Base-by-base conservation (phyloP, 2,329 filamentous ascomycete species). In the Lasiodiplodia gonubiensis region DNA sequence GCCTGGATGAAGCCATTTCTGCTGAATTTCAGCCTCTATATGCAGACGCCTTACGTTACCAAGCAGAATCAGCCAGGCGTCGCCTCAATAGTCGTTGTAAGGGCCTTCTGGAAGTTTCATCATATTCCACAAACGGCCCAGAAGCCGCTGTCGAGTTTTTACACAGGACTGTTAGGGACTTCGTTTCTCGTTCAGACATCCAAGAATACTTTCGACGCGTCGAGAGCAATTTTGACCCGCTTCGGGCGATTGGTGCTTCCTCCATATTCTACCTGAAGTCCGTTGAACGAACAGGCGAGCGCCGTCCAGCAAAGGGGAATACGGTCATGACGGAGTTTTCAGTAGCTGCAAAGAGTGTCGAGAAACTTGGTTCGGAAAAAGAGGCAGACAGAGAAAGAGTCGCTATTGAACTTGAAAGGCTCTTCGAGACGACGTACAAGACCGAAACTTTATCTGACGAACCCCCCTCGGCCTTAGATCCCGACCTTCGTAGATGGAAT, bases 111-210 rank as follows among this genome's bases (percentile, higher is more conserved):
- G 69, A 72, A 53, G 64, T 67, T 21, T 39, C 46, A 11, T 12
- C 25, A 21, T 4, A 42, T 25, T 4, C 21, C 18, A n/a, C 8
- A 14, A 14, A 49, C 1, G 33, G 46, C 2, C 7, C 46, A 51
- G 8, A 53, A 5, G 33, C 35, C 5, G n/a, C 23, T 60, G 25
- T 71, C 8, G n/a, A 30, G 7, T 71, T 68, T 37, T n/a, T 70
- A 7, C 70, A 72, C 33, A 64, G 69, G 5, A 72, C 67, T 12
- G 70, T 68, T 2, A 35, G 61, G 30, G 69, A 72, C 33, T 72
- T 69, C 51, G 23, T 60, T 21, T 3, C 21, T 5, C 33, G 33
- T 11, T 8, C 7, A 39, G 4, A 42, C 14, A 53, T 54, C 7
- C 16, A 42, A 11, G 8, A 21, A 11, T 18, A 27, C 16, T 6